Conservation (phyloP, 768 basidiomycete species). For the Naganishia friedmannii region DNA sequence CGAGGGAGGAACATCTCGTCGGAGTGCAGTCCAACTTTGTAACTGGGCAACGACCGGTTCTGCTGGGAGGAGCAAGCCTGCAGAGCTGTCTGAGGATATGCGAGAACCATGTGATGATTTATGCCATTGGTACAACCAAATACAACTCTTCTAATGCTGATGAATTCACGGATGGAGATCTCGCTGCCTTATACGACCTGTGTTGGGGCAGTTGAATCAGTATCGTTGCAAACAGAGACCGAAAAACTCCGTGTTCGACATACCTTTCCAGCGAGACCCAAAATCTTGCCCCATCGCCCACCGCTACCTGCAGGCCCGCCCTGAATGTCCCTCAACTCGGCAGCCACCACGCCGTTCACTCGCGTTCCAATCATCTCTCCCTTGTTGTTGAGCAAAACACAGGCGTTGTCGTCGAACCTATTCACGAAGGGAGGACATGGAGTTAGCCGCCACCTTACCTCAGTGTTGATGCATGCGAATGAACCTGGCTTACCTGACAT, state of each 20-base stretch:
- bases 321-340: constrained; percentile 78
- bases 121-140: constrained; percentile 25
- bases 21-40: too few relatives aligned
- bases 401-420: constrained; percentile 92
- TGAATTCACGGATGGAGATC: not conserved
- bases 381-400: constrained; percentile 90
- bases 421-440: not conserved
- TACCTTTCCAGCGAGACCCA: constrained; percentile 86
- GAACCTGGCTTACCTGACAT: constrained; percentile 57
- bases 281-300: constrained; percentile 81
- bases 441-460: not conserved
- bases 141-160: constrained; percentile 16
- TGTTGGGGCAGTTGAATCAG: not conserved
- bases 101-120: not conserved
- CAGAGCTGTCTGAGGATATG: not conserved
- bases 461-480: not conserved
- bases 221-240: not conserved
- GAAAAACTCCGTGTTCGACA: constrained; percentile 17
- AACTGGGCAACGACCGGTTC: too few relatives aligned
- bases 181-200: constrained; percentile 2
- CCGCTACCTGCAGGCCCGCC: constrained; percentile 43
- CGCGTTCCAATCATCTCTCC: constrained; percentile 84
- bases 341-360: constrained; percentile 88
- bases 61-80: not conserved
- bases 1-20: too few relatives aligned